Percentiles rank a stretch among this genome's conserved stretches.
Evolutionary conservation across 2,329 filamentous ascomycete species (phyloP).

Genomic region (Atkinsonella hypoxylon): DNA sequence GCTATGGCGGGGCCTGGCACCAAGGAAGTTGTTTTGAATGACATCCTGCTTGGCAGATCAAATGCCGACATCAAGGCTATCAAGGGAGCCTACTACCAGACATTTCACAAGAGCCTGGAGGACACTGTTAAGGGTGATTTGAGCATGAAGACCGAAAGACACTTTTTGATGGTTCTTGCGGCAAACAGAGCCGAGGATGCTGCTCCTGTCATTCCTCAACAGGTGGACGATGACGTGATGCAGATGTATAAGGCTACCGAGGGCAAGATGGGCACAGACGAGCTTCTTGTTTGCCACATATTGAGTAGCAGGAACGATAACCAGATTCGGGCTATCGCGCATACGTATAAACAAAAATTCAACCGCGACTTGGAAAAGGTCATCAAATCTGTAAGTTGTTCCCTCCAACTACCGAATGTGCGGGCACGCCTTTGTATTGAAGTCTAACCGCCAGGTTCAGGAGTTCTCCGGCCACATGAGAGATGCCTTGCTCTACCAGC

Average conservation of each 20-base stretch:
- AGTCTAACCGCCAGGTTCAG: conserved; percentile 17
- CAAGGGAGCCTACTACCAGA: conserved; percentile 62
- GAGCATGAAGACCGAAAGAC: conserved; percentile 71
- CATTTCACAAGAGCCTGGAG: conserved; percentile 56
- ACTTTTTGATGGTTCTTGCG: conserved; percentile 73
- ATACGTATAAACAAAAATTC: conserved; percentile 64
- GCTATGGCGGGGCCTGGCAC: conserved; percentile 74
- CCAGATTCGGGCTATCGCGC: conserved; percentile 71
- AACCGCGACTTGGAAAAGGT: conserved; percentile 57
- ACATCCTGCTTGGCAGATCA: conserved; percentile 67
- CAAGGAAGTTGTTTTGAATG: conserved; percentile 76
- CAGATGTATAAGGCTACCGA: conserved; percentile 69
- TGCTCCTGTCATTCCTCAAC: conserved; percentile 57
- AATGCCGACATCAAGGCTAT: conserved; percentile 86
- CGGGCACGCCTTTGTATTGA: neutral
- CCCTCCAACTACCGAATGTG: neutral
- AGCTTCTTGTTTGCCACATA: conserved; percentile 67
- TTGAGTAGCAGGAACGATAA: conserved; percentile 64
- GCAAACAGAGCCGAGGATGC: conserved; percentile 69
- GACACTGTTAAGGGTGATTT: conserved; percentile 65
- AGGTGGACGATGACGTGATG: conserved; percentile 64
- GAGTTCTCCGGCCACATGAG: conserved; percentile 92
- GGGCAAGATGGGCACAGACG: conserved; percentile 60
- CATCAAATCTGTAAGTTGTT: conserved; percentile 49
- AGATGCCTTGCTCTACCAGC: conserved; percentile 66